phyloP scores from a whole-genome alignment of 345 rosid species.

The Pistacia vera region DNA sequence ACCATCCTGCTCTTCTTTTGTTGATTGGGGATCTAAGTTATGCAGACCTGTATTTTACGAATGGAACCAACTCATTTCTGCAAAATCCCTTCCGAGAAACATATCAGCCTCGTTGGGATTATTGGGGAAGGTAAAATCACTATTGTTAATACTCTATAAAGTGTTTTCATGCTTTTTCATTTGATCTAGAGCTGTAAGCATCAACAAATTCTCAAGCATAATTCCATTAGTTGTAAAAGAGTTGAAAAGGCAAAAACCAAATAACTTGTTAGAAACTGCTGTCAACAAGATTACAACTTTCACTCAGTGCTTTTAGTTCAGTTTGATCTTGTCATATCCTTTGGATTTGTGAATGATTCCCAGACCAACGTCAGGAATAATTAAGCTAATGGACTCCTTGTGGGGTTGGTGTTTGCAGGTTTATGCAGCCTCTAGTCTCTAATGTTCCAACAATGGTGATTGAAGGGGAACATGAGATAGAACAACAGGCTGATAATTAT shows the following conservation, averaged over 20 bases:
- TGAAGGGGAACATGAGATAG: conserved; percentile 92
- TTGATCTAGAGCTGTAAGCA: neutral
- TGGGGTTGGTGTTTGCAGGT: conserved; percentile 46
- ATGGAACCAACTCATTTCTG: conserved; percentile 49
- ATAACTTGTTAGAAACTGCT: neutral
- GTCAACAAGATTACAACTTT: neutral
- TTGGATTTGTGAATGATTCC: conserved; percentile 3
- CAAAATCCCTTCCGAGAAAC: conserved; percentile 47
- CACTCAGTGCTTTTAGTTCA: neutral
- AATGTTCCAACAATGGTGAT: conserved; percentile 82
- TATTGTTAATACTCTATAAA: neutral
- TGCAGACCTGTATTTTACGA: conserved; percentile 69
- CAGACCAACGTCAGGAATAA: neutral
- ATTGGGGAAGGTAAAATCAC: conserved; percentile 81
- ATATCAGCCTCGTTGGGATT: conserved; percentile 98
- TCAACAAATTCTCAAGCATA: neutral
- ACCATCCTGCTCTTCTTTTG: conserved; percentile 81
- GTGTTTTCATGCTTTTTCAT: neutral
- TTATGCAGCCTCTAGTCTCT: conserved; percentile 73
- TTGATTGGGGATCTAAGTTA: conserved; percentile 80
- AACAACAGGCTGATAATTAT: conserved; percentile 64
- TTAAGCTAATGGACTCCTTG: neutral
- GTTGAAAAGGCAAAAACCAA: neutral
- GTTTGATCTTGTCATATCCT: conserved; percentile 6
- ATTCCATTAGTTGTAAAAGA: neutral